Base-by-base conservation (phyloP, 2,329 filamentous ascomycete species). In the Akanthomyces muscarius region DNA sequence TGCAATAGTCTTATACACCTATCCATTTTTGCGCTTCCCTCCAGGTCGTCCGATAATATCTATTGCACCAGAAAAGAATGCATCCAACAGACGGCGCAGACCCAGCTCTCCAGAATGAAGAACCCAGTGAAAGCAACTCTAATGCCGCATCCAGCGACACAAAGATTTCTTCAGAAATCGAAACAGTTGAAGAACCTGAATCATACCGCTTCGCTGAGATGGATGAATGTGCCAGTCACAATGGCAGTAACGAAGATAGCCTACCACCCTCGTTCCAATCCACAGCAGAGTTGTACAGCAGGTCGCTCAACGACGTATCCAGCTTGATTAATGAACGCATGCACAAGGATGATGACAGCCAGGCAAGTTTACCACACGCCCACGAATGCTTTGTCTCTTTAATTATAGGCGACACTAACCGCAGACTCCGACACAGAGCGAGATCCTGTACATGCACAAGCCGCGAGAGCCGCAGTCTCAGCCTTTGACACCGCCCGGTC, bases 401-500 rank as follows among this genome's bases (percentile, higher is more conserved):
- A 4, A 36, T 36, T 28, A 1, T n/a, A 5, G 21, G 18, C 5
- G 21, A 21, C 45, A 16, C 41, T 61, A n/a, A 54, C 42, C 7
- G 33, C 4, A 5, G 14, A 7, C 18, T 47, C 2, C 23, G 41
- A 38, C 28, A 16, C 23, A 62, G 60, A 62, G 60, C 52, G 60
- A 62, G 44, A 62, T 62, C 44, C 16, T 62, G 30, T 14, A 28
- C 13, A 23, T 55, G 33, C 59, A 13, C 11, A n/a, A 36, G 42
- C 42, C 11, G 16, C 52, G 23, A 8, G 30, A 56, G 33, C 60
- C 52, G 25, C 63, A 63, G 30, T 72, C 71, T 18, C 73, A 70
- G 25, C 67, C 72, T 18, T 55, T 64, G 13, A 69, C 68, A 5
- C 70, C 71, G 18, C 67, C 63, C 1, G 62, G 65, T 42, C 53